Base-by-base conservation (phyloP, 345 rosid species). In the Melaleuca quinquenervia region DNA sequence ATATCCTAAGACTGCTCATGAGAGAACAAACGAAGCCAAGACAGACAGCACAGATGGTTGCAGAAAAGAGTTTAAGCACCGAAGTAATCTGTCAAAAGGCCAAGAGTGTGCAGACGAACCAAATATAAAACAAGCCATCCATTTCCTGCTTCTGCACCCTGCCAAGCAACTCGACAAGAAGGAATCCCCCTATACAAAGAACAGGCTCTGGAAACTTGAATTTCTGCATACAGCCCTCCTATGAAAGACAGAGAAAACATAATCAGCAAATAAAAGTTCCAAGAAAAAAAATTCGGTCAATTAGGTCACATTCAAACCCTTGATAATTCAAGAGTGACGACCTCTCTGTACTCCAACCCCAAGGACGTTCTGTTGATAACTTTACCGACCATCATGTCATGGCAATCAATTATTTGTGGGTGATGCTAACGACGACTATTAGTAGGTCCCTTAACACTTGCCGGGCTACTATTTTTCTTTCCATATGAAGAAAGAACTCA, bases 201-300 rank as follows among this genome's bases (percentile, higher is more conserved):
- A 93, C 92, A 1, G 98, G 98, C 86, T 98, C 95, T n/a, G 98
- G 96, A 90, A 98, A 94, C 95, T 87, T 89, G 89, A 95, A 98
- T 15, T 55, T 90, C 92, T 98, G 99, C 91, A 98, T 86, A 53
- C 87, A 32, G 87, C 90, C 92, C 89, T 93, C 97, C 99, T 98
- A 91, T 85, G 90, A 91, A 90, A 76, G 53, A 82, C n/a, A 82
- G 26, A 49, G 9, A 82, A 20, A 11, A 21, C 26, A 55, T 84
- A 51, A 24, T 52, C 12, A 70, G 78, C 48, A 11, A 1, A 32
- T 32, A 32, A 41, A 62, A 4, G 48, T 13, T 70, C 78, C 78
- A 36, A 70, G 36, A 21, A 12, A 36, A 18, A 70, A 12, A 9
- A 36, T 18, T 20, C 78, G 1, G 1, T 70, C 7, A 70, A 36